phyloP scores from a whole-genome alignment of 2,329 filamentous ascomycete species.

The Myriosclerotinia curreyana region DNA sequence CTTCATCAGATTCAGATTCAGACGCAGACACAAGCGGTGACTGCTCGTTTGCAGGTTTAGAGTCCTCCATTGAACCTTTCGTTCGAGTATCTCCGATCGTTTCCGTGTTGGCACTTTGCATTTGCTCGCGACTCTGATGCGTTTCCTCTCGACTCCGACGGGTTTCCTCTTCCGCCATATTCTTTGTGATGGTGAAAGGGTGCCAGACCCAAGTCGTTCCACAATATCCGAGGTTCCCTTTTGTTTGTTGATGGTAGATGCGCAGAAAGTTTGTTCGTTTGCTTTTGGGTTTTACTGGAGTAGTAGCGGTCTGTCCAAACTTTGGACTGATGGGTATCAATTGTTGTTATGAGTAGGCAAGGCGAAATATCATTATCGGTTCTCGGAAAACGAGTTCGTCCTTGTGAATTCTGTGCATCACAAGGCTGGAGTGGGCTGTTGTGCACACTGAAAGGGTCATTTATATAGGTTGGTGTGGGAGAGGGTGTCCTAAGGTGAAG shows the following conservation, averaged over 20 bases:
- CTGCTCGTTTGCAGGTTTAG: conserved; percentile 44
- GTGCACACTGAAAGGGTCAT: no score
- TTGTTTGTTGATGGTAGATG: not conserved
- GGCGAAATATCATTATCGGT: not conserved
- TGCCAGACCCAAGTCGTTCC: not conserved
- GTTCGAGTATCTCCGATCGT: not conserved
- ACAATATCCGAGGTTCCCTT: not conserved
- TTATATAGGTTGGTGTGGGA: no score
- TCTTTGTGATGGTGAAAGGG: not conserved
- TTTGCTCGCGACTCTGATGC: conserved; percentile 21
- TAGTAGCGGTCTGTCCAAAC: not conserved
- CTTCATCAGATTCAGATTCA: conserved; percentile 37
- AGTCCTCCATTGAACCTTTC: conserved; percentile 6
- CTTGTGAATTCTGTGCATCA: conserved; percentile 16
- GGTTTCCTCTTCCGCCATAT: conserved; percentile 27
- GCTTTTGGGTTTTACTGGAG: not conserved
- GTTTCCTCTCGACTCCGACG: conserved; percentile 16
- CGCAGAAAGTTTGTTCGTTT: not conserved
- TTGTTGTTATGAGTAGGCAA: not conserved
- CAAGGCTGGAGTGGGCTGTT: conserved; percentile 16
- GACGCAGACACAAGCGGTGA: conserved; percentile 50
- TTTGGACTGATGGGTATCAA: not conserved
- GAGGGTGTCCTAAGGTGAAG: no score
- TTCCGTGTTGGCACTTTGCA: not conserved
- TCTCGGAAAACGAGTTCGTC: conserved; percentile 2